Percentiles rank a stretch among this genome's conserved stretches.
Conservation (phyloP, 768 basidiomycete species). For the Rhodotorula diobovata region DNA sequence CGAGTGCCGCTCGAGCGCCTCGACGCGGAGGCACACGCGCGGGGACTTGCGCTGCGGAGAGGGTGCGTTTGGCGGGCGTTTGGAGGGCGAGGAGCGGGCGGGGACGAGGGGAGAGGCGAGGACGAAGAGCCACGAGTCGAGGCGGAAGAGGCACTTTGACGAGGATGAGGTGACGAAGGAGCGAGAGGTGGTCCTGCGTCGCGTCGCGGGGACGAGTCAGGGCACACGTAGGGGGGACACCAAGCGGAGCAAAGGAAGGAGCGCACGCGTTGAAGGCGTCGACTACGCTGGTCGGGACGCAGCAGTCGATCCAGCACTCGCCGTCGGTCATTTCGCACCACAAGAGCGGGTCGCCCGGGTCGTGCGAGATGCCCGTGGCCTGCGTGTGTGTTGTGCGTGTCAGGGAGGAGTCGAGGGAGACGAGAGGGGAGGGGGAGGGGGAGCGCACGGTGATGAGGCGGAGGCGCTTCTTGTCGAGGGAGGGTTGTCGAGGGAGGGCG, state of each 20-base stretch:
- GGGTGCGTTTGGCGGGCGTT: not conserved
- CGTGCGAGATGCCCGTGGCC: not conserved
- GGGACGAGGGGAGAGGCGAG: conserved; percentile 2
- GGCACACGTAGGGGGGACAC: not conserved
- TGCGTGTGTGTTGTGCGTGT: not conserved
- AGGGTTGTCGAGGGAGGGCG: not conserved
- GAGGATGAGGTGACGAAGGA: not conserved
- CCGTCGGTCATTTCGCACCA: conserved; percentile 20
- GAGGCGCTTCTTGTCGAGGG: not conserved
- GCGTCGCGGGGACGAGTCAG: not conserved
- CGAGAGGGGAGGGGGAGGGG: not conserved
- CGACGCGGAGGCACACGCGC: conserved; percentile 4
- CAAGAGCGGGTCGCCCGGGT: not conserved
- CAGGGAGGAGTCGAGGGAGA: not conserved
- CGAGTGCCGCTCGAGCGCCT: not conserved
- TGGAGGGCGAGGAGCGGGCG: not conserved
- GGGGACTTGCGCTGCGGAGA: not conserved
- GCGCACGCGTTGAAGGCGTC: conserved; percentile 2
- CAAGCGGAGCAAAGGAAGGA: not conserved
- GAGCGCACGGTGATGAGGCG: conserved; percentile 3
- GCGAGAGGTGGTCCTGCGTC: not conserved
- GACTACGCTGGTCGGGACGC: not conserved
- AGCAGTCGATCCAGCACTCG: conserved; percentile 8
- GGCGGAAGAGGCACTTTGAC: conserved; percentile 2
- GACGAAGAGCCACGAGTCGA: conserved; percentile 4